These are phyloP conservation scores for Euryodendron excelsum DNA, from an alignment of 148 eudicot genomes.

Conservation along the genomic window DNA sequence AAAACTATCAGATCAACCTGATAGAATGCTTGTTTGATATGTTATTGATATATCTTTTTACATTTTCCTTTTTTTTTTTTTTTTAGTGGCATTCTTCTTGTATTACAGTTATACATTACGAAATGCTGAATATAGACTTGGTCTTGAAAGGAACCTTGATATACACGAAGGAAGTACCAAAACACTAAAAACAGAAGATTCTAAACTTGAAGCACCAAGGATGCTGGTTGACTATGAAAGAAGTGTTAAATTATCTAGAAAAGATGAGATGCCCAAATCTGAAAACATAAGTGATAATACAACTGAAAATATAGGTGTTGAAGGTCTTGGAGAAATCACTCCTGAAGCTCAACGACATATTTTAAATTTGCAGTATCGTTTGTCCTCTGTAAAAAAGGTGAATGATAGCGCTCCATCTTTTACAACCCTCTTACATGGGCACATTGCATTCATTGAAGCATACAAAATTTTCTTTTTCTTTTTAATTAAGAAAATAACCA, in stretches of 20 bases:
- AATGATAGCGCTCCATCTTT: neutral
- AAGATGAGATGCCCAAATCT: slow-evolving; percentile 35
- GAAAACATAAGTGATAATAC: slow-evolving; percentile 35
- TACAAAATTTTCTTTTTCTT: neutral
- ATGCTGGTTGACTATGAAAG: slow-evolving; percentile 50
- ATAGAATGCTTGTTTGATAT: neutral
- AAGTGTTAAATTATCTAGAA: slow-evolving; percentile 29
- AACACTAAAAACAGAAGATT: slow-evolving; percentile 43
- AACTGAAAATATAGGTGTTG: slow-evolving; percentile 35
- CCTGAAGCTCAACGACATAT: slow-evolving; percentile 70
- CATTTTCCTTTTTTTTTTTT: neutral
- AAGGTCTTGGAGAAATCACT: slow-evolving; percentile 68
- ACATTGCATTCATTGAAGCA: neutral
- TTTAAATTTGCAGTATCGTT: slow-evolving; percentile 59
- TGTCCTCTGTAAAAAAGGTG: slow-evolving; percentile 78
- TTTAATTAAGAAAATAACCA: neutral
- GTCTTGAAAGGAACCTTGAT: slow-evolving; percentile 84
- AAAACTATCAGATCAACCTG: neutral
- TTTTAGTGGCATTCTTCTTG: slow-evolving; percentile 8
- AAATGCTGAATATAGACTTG: slow-evolving; percentile 96
- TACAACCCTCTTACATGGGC: neutral
- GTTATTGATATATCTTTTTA: neutral
- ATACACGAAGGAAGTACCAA: slow-evolving; percentile 48
- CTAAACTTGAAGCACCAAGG: slow-evolving; percentile 39
- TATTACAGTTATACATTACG: slow-evolving; percentile 79